phyloP scores from a whole-genome alignment of 2,329 filamentous ascomycete genomes.

The Colletotrichum ledebouriae region DNA sequence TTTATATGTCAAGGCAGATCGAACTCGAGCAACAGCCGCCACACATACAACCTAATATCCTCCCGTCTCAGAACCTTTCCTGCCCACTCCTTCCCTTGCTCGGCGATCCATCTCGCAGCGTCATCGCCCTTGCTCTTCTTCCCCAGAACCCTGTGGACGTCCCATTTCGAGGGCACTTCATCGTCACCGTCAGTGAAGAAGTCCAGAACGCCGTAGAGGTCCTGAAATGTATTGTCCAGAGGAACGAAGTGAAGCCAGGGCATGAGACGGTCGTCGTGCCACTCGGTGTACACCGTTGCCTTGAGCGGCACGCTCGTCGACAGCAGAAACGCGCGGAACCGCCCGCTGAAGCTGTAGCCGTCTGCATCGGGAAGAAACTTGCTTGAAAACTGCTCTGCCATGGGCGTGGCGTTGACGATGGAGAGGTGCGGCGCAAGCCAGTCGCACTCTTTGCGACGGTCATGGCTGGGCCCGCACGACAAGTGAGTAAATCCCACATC shows the following conservation, averaged over 20 bases:
- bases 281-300: constrained; percentile 79
- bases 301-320: constrained; percentile 78
- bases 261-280: constrained; percentile 78
- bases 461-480: constrained; percentile 50
- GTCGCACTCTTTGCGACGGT: constrained; percentile 51
- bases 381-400: constrained; percentile 64
- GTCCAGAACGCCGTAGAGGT: constrained; percentile 74
- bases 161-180: constrained; percentile 20
- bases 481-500: constrained; percentile 60
- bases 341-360: constrained; percentile 71
- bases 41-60: constrained; percentile 77
- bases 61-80: constrained; percentile 72
- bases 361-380: constrained; percentile 81
- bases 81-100: constrained; percentile 71
- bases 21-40: constrained; percentile 71
- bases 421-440: constrained; percentile 56
- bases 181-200: constrained; percentile 70
- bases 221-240: constrained; percentile 76
- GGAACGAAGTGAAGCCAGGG: constrained; percentile 82
- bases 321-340: constrained; percentile 74
- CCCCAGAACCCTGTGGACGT: constrained; percentile 34
- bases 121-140: constrained; percentile 58
- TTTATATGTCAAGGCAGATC: no score
- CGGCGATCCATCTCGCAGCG: constrained; percentile 71
- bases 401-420: constrained; percentile 52